These are phyloP conservation scores for Nannochloropsis granulata DNA, from an alignment of 108 stramenopile genomes.

Conservation along the genomic window DNA sequence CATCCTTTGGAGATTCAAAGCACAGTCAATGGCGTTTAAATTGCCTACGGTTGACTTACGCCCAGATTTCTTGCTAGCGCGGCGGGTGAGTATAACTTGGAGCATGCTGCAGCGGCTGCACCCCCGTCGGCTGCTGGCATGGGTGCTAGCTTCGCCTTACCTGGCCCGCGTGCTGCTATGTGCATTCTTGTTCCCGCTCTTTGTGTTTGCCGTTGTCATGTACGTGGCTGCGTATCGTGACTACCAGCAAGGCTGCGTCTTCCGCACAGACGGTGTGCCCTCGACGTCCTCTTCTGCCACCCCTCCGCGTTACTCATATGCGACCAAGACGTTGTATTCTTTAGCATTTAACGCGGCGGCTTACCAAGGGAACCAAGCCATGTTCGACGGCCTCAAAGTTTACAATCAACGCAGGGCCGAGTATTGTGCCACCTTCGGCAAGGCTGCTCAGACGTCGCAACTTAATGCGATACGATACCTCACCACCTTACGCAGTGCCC, in stretches of 20 bases:
- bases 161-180: neutral
- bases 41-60: neutral
- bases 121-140: neutral
- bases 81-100: neutral
- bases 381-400: neutral
- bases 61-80: neutral
- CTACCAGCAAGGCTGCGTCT: neutral
- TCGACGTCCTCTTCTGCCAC: neutral
- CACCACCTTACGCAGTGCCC: neutral
- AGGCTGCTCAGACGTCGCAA: neutral
- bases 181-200: neutral
- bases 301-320: neutral
- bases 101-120: neutral
- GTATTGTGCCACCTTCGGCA: neutral
- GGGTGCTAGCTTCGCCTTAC: neutral
- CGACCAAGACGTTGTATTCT: neutral
- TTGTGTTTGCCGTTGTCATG: neutral
- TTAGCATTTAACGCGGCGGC: neutral
- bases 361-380: neutral
- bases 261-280: neutral
- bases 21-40: neutral
- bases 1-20: neutral
- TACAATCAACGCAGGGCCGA: neutral
- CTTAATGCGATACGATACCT: neutral
- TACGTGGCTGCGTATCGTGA: neutral